phyloP scores from a whole-genome alignment of 1,284 basidiomycete species.

The Pseudozyma pruni region DNA sequence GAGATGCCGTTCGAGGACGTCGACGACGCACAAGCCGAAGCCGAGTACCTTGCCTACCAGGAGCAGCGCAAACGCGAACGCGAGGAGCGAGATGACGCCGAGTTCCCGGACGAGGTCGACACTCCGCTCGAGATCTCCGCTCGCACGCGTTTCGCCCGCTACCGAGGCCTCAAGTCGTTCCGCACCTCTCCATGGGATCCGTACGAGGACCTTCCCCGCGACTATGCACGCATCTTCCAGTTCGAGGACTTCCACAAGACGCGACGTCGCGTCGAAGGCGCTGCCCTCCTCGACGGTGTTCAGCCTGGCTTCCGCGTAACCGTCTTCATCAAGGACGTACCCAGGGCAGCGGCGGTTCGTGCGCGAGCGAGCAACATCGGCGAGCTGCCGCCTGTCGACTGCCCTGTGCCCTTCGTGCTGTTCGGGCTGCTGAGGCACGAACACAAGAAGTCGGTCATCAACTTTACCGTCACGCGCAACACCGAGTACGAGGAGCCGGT shows the following conservation, averaged over 20 bases:
- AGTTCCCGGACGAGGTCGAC: conserved; percentile 97
- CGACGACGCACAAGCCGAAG: conserved; percentile 75
- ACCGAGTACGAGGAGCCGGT: conserved; percentile 91
- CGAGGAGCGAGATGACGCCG: conserved; percentile 76
- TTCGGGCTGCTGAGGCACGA: conserved; percentile 92
- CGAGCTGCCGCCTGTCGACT: conserved; percentile 7
- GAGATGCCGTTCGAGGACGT: conserved; percentile 52
- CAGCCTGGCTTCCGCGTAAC: conserved; percentile 49
- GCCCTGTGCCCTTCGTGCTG: conserved; percentile 75
- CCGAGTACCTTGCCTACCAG: conserved; percentile 74
- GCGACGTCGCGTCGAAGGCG: conserved; percentile 76
- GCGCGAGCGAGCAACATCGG: conserved; percentile 29
- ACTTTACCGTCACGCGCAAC: conserved; percentile 93
- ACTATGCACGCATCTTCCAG: conserved; percentile 95
- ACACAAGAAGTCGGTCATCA: conserved; percentile 92
- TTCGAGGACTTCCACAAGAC: conserved; percentile 94
- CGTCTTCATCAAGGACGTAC: conserved; percentile 56
- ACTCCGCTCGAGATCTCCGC: conserved; percentile 90
- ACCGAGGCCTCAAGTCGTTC: conserved; percentile 89
- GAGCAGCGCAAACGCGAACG: conserved; percentile 86
- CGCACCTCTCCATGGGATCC: conserved; percentile 97
- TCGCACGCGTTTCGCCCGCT: conserved; percentile 87
- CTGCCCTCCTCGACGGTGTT: conserved; percentile 58
- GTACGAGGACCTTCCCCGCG: conserved; percentile 91
- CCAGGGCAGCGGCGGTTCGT: conserved; percentile 49